Evolutionary conservation across 768 basidiomycete species (phyloP).

Genomic region (Paxillus ammoniavirescens): DNA sequence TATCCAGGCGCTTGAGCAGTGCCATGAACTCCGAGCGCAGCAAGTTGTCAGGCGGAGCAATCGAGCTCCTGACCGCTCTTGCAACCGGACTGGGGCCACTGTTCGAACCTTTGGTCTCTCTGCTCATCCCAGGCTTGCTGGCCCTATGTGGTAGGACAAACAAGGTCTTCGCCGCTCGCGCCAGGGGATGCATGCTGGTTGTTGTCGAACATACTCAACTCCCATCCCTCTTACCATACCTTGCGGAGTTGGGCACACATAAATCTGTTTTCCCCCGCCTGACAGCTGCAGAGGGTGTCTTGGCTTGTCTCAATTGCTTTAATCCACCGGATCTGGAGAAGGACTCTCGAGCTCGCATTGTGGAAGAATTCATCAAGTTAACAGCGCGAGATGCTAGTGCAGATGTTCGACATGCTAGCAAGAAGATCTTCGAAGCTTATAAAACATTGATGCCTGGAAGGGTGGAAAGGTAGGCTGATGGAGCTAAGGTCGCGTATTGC

Average conservation of each 20-base stretch:
- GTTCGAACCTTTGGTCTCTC: conserved; percentile 67
- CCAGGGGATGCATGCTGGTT: conserved; percentile 53
- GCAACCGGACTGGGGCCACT: conserved; percentile 53
- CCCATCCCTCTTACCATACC: conserved; percentile 58
- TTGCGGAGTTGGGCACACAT: conserved; percentile 57
- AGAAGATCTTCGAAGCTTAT: conserved; percentile 76
- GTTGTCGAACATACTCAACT: conserved; percentile 70
- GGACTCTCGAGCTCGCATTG: conserved; percentile 57
- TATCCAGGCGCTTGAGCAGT: conserved; percentile 51
- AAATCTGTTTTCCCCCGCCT: conserved; percentile 66
- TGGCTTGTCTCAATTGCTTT: conserved; percentile 68
- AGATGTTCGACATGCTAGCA: conserved; percentile 68
- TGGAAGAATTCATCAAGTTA: conserved; percentile 67
- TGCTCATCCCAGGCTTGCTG: conserved; percentile 69
- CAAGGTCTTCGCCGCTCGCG: conserved; percentile 73
- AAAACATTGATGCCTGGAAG: conserved; percentile 65
- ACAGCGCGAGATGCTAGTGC: conserved; percentile 73
- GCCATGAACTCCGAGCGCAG: conserved; percentile 75
- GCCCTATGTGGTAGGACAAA: conserved; percentile 69
- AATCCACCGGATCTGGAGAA: conserved; percentile 80
- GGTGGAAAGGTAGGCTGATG: conserved; percentile 55
- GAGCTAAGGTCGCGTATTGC: not conserved
- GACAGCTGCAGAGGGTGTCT: conserved; percentile 60
- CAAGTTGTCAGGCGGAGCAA: conserved; percentile 62
- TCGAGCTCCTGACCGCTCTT: conserved; percentile 58